Conservation (phyloP, 305 asterid genomes). For the Ruellia speciosa region DNA sequence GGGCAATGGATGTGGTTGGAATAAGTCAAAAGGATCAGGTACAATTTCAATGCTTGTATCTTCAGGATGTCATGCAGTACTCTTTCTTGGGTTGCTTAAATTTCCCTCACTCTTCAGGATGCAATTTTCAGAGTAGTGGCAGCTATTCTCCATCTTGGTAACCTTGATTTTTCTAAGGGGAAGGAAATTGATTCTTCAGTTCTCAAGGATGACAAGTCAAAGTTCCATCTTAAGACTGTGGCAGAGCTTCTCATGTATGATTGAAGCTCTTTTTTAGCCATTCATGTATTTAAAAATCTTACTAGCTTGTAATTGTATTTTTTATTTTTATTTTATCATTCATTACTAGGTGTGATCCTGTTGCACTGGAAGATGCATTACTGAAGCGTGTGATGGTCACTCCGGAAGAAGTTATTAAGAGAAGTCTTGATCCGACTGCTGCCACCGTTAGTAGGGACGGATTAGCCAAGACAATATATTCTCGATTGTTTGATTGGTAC, state of each 20-base stretch:
- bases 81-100: background rate
- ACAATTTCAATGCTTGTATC: background rate
- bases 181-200: slow-evolving; percentile 60
- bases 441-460: slow-evolving; percentile 78
- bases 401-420: slow-evolving; percentile 75
- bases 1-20: slow-evolving; percentile 78
- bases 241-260: slow-evolving; percentile 69
- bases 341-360: slow-evolving; percentile 50
- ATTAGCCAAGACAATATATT: slow-evolving; percentile 67
- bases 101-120: slow-evolving; percentile 39
- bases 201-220: slow-evolving; percentile 59
- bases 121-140: slow-evolving; percentile 82
- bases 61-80: background rate
- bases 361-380: slow-evolving; percentile 62
- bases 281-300: slow-evolving; percentile 7
- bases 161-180: slow-evolving; percentile 63
- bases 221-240: slow-evolving; percentile 59
- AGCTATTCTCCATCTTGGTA: slow-evolving; percentile 81
- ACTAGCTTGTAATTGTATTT: background rate
- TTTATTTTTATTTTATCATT: background rate
- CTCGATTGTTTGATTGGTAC: slow-evolving; percentile 80
- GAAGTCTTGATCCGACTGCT: slow-evolving; percentile 68
- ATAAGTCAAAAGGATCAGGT: slow-evolving; percentile 68
- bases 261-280: slow-evolving; percentile 6
- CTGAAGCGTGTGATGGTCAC: slow-evolving; percentile 86